Evolutionary conservation across 768 basidiomycete species (phyloP).

Genomic region (Asterophora lycoperdoides): DNA sequence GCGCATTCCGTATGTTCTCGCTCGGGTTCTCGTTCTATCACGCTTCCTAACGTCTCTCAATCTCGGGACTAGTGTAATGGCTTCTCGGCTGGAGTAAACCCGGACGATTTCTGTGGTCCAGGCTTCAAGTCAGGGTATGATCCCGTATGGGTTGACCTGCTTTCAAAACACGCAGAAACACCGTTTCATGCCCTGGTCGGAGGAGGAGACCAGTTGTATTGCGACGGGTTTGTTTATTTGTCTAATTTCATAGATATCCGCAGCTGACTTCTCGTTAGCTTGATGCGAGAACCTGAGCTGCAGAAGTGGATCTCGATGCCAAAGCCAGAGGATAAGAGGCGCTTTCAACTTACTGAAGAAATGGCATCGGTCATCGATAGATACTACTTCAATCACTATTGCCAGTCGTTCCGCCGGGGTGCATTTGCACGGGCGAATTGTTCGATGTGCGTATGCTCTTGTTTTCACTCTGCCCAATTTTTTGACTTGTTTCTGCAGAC

Average conservation of each 20-base stretch:
- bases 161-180: conserved; percentile 68
- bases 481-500: conserved; percentile 40
- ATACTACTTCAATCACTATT: conserved; percentile 91
- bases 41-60: background rate
- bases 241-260: background rate
- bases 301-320: conserved; percentile 75
- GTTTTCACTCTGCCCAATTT: background rate
- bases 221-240: conserved; percentile 54
- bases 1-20: conserved; percentile 65
- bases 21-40: background rate
- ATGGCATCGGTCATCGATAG: conserved; percentile 76
- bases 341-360: conserved; percentile 60
- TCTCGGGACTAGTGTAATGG: conserved; percentile 65
- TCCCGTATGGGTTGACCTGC: conserved; percentile 92
- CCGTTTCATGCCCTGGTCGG: conserved; percentile 93
- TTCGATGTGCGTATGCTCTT: conserved; percentile 61
- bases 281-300: conserved; percentile 85
- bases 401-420: conserved; percentile 77
- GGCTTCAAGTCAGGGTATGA: conserved; percentile 82
- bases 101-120: conserved; percentile 78
- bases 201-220: conserved; percentile 92
- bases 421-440: conserved; percentile 91
- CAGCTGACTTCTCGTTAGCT: conserved; percentile 29
- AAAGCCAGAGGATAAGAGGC: conserved; percentile 56
- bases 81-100: conserved; percentile 85